Conservation (phyloP, 768 basidiomycete genomes). For the Suillus bovinus region DNA sequence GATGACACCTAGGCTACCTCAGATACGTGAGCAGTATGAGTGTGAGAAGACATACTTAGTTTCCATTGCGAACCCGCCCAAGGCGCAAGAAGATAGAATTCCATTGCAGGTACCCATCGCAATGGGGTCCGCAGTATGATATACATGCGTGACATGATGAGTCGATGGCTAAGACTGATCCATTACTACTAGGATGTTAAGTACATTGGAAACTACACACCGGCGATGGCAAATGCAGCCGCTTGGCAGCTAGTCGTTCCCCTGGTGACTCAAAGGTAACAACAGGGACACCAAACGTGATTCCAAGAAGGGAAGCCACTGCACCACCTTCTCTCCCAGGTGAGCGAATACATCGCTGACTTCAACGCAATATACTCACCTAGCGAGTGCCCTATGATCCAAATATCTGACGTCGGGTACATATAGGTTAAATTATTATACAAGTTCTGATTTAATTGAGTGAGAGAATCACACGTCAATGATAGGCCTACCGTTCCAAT, state of each 20-base stretch:
- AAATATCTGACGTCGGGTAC: constrained; percentile 89
- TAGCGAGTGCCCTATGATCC: constrained; percentile 80
- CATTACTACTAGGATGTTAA: not conserved
- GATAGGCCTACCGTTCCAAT: constrained; percentile 72
- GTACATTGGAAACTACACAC: constrained; percentile 42
- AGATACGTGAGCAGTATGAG: constrained; percentile 5
- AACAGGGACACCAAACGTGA: constrained; percentile 86
- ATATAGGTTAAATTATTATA: constrained; percentile 93
- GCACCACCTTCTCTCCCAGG: constrained; percentile 44
- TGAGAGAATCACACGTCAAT: not conserved
- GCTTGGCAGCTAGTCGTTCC: constrained; percentile 73
- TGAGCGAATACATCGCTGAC: constrained; percentile 29
- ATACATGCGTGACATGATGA: constrained; percentile 86
- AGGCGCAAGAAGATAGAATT: constrained; percentile 74
- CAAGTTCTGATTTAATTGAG: constrained; percentile 52
- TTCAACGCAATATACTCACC: constrained; percentile 41
- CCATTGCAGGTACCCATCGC: constrained; percentile 89
- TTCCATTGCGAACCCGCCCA: constrained; percentile 91
- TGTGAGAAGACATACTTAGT: constrained; percentile 45
- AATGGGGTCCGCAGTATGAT: constrained; percentile 94
- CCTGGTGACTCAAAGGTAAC: constrained; percentile 91
- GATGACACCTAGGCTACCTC: constrained; percentile 62
- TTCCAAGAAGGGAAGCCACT: constrained; percentile 78
- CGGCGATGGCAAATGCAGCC: constrained; percentile 86
- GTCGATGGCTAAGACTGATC: constrained; percentile 54